Conservation (phyloP, 208 protist species). For the Naegleria lovaniensis region DNA sequence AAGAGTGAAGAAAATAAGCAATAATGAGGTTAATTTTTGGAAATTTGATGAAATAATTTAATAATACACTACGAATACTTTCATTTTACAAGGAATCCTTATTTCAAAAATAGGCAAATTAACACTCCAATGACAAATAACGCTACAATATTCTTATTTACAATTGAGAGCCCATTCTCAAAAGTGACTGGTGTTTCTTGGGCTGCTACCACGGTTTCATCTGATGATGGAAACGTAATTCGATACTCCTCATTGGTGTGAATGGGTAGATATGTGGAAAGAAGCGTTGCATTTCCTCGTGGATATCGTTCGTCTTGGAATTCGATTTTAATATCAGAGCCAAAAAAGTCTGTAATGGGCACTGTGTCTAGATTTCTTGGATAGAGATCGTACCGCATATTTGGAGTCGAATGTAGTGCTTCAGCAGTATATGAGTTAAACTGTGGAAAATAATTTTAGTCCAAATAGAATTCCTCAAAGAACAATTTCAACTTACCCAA, state of each 20-base stretch:
- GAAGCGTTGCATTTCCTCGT: background rate
- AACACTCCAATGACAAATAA: background rate
- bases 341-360: slow-evolving; percentile 30
- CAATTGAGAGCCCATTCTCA: background rate
- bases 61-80: too few relatives aligned
- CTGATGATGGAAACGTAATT: background rate
- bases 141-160: background rate
- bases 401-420: background rate
- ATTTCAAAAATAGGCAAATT: background rate
- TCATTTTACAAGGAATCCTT: too few relatives aligned
- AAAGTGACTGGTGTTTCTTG: background rate
- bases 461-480: background rate
- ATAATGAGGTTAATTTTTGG: background rate
- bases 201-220: background rate
- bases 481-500: background rate
- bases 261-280: background rate
- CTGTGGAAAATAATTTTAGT: background rate
- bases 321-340: slow-evolving; percentile 11
- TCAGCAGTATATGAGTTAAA: background rate
- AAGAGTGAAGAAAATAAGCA: background rate
- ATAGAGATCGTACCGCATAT: background rate
- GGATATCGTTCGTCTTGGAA: background rate
- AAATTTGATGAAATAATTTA: too few relatives aligned
- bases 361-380: background rate
- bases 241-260: background rate